Conservation (phyloP, 1,284 basidiomycete genomes). For the Anthracocystis panici-leucophaei region DNA sequence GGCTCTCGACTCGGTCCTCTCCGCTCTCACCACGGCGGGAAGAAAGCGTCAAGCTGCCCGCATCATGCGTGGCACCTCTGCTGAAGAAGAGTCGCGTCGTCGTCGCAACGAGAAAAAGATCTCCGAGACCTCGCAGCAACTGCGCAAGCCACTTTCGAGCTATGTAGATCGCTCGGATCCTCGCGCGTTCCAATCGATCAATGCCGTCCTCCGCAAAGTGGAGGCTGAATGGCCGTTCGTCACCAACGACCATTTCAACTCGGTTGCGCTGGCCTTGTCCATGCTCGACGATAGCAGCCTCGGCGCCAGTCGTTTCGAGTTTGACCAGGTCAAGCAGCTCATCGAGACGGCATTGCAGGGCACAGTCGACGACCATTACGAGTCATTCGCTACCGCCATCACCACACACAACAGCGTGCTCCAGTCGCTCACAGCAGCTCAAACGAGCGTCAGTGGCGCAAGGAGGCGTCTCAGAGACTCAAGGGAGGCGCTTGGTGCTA, state of each 20-base stretch:
- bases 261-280: conserved; percentile 61
- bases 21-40: conserved; percentile 60
- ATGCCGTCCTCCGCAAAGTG: conserved; percentile 67
- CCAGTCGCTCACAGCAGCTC: conserved; percentile 51
- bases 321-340: conserved; percentile 58
- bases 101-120: conserved; percentile 55
- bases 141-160: conserved; percentile 38
- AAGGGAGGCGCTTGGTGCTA: conserved; percentile 65
- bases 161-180: conserved; percentile 58
- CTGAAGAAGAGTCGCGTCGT: conserved; percentile 58
- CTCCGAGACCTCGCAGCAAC: conserved; percentile 42
- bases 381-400: conserved; percentile 69
- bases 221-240: conserved; percentile 66
- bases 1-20: conserved; percentile 59
- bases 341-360: conserved; percentile 66
- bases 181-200: conserved; percentile 59
- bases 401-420: conserved; percentile 67
- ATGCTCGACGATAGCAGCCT: conserved; percentile 65
- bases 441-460: conserved; percentile 57
- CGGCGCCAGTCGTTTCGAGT: conserved; percentile 55
- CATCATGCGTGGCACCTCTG: conserved; percentile 64
- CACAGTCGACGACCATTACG: conserved; percentile 68
- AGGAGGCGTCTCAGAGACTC: conserved; percentile 59
- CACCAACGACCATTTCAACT: conserved; percentile 66
- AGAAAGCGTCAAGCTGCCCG: conserved; percentile 63